A percentile compares a stretch with the other conserved stretches of the same genome.
phyloP scores from a whole-genome alignment of 2,329 filamentous ascomycete species.

The Aspergillus sp. region DNA sequence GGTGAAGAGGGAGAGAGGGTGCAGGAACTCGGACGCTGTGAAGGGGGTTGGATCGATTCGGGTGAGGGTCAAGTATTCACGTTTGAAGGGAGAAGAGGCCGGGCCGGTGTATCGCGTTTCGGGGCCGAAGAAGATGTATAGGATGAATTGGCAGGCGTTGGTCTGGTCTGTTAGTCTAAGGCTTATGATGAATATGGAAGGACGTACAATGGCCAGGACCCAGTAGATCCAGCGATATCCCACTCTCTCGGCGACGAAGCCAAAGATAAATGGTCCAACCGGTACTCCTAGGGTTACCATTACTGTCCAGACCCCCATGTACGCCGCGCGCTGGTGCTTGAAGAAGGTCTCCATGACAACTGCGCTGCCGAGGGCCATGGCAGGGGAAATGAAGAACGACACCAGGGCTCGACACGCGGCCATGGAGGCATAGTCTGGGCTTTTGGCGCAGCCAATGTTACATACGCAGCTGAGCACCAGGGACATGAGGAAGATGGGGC shows the following conservation, averaged over 20 bases:
- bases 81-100: slow-evolving; percentile 9
- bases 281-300: slow-evolving; percentile 3
- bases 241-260: slow-evolving; percentile 1
- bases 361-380: slow-evolving; percentile 53
- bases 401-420: slow-evolving; percentile 43
- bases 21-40: slow-evolving; percentile 50
- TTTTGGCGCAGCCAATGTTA: slow-evolving; percentile 56
- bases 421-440: slow-evolving; percentile 52
- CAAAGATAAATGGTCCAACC: slow-evolving; percentile 21
- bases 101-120: slow-evolving; percentile 53
- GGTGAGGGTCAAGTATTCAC: slow-evolving; percentile 46
- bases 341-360: slow-evolving; percentile 60
- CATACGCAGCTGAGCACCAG: slow-evolving; percentile 48
- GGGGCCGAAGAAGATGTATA: slow-evolving; percentile 57
- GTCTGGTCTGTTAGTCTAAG: slow-evolving; percentile 35
- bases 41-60: slow-evolving; percentile 55
- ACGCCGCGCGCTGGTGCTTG: slow-evolving; percentile 50
- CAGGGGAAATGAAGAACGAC: slow-evolving; percentile 55
- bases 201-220: slow-evolving; percentile 53
- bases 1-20: slow-evolving; percentile 49
- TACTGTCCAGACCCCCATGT: slow-evolving; percentile 57
- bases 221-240: slow-evolving; percentile 36
- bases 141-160: slow-evolving; percentile 57
- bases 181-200: background rate
- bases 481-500: slow-evolving; percentile 56